Evolutionary conservation across 805 yeast genomes (phyloP), one percentile per base, ranked within the genome.

Genomic region (Tetrapisispora fleetii): DNA sequence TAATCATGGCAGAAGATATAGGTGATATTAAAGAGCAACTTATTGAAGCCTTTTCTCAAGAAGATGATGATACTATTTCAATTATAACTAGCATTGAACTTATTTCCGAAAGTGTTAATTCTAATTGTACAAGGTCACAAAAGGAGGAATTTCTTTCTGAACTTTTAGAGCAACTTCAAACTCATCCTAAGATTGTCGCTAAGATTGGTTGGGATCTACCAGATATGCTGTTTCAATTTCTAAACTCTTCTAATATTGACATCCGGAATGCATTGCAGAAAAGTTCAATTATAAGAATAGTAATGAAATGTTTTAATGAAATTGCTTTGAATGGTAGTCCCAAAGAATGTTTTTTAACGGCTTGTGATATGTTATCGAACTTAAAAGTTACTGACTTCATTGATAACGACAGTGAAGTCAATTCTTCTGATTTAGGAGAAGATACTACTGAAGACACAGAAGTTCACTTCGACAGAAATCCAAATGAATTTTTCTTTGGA

Each of bases 171-270:
- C 67, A 79, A 0, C 63, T 87, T 32, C 57, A 59, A 11, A 64
- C 59, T 0, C 63, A 83, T 59, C 69, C 72, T 17, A 74, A 73
- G 11, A 64, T 87, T 30, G 70, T 80, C 0, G 71, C 75, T 40
- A 84, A 82, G 54, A 79, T 89, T 51, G 95, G 95, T 2, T 90
- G 97, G 97, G 97, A 90, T 63, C 60, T 90, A n/a, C 96, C 96
- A 1, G 75, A 74, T 32, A 65, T 85, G 45, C 54, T 90, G 7
- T 58, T 87, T 41, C 71, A 72, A 10, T 85, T 74, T 60, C 60
- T 83, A n/a, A 69, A 69, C 24, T 51, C 51, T 11, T 47, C 59
- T 8, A 66, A 65, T 14, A 57, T 79, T 69, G 52, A 67, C 59
- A 49, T 67, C 56, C 52, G 41, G 28, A 38, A 39, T 3, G 60